Evolutionary conservation across 2,329 filamentous ascomycete species (phyloP).

Genomic region (Phialemoniopsis sp.): DNA sequence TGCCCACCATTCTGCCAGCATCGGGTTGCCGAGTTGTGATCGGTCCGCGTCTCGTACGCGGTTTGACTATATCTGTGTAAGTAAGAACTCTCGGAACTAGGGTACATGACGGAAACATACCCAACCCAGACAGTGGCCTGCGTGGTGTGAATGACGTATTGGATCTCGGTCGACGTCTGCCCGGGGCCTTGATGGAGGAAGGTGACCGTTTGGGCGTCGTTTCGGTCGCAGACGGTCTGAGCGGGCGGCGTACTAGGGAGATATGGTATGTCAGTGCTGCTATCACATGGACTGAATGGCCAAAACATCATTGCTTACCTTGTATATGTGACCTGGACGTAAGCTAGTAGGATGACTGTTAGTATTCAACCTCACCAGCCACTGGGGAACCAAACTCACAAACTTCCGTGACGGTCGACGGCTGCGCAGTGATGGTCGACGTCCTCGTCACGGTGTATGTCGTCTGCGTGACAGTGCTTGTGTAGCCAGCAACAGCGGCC

Average conservation of each 20-base stretch:
- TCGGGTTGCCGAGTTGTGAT: slow-evolving; percentile 10
- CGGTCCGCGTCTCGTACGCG: slow-evolving; percentile 11
- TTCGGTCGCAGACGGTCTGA: slow-evolving; percentile 14
- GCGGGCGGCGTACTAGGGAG: slow-evolving; percentile 10
- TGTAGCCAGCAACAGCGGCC: slow-evolving; percentile 11
- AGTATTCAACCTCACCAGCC: neutral
- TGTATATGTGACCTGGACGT: slow-evolving; percentile 9
- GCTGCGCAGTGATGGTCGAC: slow-evolving; percentile 8
- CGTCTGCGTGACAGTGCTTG: slow-evolving; percentile 12
- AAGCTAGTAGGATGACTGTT: slow-evolving; percentile 6
- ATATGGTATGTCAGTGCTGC: slow-evolving; percentile 1
- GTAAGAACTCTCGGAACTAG: neutral
- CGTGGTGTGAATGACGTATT: slow-evolving; percentile 10
- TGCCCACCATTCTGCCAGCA: slow-evolving; percentile 15
- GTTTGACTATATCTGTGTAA: slow-evolving; percentile 11
- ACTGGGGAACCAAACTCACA: slow-evolving; percentile 6
- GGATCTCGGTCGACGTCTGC: slow-evolving; percentile 9
- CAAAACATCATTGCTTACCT: slow-evolving; percentile 8
- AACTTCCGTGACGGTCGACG: slow-evolving; percentile 11
- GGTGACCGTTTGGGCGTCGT: slow-evolving; percentile 9
- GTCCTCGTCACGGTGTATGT: slow-evolving; percentile 14
- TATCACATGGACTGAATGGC: too few relatives aligned
- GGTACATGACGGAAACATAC: slow-evolving; percentile 8
- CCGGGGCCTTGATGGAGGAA: slow-evolving; percentile 8
- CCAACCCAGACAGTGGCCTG: slow-evolving; percentile 12